Conservation (phyloP, 805 yeast species). For the Naumovozyma dairenensis region DNA sequence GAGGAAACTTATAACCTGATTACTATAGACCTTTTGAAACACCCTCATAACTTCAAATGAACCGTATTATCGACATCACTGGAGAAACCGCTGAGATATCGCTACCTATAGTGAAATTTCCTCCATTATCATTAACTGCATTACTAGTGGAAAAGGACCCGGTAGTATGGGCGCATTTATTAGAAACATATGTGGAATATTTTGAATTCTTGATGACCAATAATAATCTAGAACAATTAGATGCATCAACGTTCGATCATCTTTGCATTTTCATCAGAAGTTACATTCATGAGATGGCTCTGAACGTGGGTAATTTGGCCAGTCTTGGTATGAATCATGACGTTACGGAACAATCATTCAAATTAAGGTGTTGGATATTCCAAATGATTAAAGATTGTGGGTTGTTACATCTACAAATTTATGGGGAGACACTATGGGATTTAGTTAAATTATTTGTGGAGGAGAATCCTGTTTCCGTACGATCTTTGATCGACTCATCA, state of each 20-base stretch:
- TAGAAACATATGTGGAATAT: conserved; percentile 51
- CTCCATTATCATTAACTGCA: conserved; percentile 66
- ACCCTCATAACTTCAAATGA: no score
- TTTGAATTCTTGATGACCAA: conserved; percentile 37
- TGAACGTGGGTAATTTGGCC: conserved; percentile 49
- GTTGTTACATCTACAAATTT: conserved; percentile 44
- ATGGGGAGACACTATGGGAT: conserved; percentile 57
- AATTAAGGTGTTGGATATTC: conserved; percentile 41
- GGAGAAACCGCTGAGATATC: conserved; percentile 15
- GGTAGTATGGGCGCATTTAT: conserved; percentile 67
- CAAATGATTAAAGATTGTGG: conserved; percentile 43
- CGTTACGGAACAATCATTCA: conserved; percentile 42
- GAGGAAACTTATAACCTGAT: no score
- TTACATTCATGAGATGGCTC: conserved; percentile 51
- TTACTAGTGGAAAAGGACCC: conserved; percentile 77
- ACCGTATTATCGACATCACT: conserved; percentile 11
- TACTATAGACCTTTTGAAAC: no score
- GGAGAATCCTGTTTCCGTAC: conserved; percentile 35
- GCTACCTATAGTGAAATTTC: conserved; percentile 58
- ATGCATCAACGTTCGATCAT: conserved; percentile 49
- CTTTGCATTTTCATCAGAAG: conserved; percentile 45
- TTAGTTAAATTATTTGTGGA: conserved; percentile 45
- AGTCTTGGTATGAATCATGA: conserved; percentile 69
- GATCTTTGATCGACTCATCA: conserved; percentile 48
- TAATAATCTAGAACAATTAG: conserved; percentile 33